A percentile compares a stretch with the other conserved stretches of the same genome.
phyloP scores from a whole-genome alignment of 1,139 yeast genomes.

The Lodderomyces parapsilosis region DNA sequence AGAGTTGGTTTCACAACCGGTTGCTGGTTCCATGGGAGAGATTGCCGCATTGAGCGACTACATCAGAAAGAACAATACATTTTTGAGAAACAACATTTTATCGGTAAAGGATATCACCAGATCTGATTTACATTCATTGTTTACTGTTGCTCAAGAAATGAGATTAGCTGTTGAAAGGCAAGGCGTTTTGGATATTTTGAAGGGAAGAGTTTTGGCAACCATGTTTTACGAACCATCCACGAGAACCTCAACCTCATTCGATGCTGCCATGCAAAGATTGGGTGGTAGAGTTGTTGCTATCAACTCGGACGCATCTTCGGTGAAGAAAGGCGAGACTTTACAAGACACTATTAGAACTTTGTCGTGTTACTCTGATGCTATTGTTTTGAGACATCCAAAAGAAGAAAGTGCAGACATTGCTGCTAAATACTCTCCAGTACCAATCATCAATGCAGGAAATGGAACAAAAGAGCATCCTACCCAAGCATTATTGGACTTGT shows the following conservation, averaged over 20 bases:
- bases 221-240: slow-evolving; percentile 99
- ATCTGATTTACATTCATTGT: slow-evolving; percentile 85
- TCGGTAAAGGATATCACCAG: slow-evolving; percentile 87
- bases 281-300: slow-evolving; percentile 97
- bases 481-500: slow-evolving; percentile 94
- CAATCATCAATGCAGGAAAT: slow-evolving; percentile 96
- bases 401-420: slow-evolving; percentile 93
- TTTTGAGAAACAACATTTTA: slow-evolving; percentile 81
- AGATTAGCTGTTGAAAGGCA: slow-evolving; percentile 95
- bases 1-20: slow-evolving; percentile 72
- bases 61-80: slow-evolving; percentile 81
- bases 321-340: slow-evolving; percentile 95
- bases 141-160: slow-evolving; percentile 98
- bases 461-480: slow-evolving; percentile 98
- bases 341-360: slow-evolving; percentile 95
- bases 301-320: slow-evolving; percentile 82
- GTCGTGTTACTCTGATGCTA: slow-evolving; percentile 95
- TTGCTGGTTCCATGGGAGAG: slow-evolving; percentile 64
- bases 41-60: slow-evolving; percentile 74
- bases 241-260: slow-evolving; percentile 92
- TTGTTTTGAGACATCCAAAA: slow-evolving; percentile 94
- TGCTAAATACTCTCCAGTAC: slow-evolving; percentile 94
- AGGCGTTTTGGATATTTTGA: slow-evolving; percentile 87
- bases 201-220: slow-evolving; percentile 89
- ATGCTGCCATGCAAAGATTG: slow-evolving; percentile 99